Percentiles rank a stretch among this genome's conserved stretches.
These are phyloP conservation scores for Kluyveromyces lactis DNA, from an alignment of 805 yeast genomes.

Conservation along the genomic window DNA sequence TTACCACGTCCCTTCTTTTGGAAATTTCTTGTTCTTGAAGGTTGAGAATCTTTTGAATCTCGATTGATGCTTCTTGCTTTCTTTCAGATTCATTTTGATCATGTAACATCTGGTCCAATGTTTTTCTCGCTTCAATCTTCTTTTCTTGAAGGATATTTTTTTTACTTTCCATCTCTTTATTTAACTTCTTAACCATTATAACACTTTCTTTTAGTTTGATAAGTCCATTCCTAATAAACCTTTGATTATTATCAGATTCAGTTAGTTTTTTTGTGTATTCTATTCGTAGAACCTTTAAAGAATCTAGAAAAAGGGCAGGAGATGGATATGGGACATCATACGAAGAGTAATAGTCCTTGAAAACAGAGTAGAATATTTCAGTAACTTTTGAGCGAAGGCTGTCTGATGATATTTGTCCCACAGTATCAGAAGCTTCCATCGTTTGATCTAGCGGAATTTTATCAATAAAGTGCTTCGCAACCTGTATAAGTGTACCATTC, in stretches of 20 bases:
- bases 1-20: constrained; percentile 44
- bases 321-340: constrained; percentile 15
- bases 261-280: constrained; percentile 37
- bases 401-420: constrained; percentile 5
- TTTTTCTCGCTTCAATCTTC: constrained; percentile 58
- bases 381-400: constrained; percentile 40
- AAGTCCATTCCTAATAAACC: constrained; percentile 66
- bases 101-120: constrained; percentile 64
- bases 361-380: constrained; percentile 40
- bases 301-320: constrained; percentile 51
- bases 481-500: constrained; percentile 36
- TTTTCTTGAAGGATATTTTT: constrained; percentile 42
- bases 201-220: constrained; percentile 73
- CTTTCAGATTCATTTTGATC: constrained; percentile 93
- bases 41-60: constrained; percentile 60
- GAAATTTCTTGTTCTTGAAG: constrained; percentile 57
- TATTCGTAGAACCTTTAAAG: constrained; percentile 37
- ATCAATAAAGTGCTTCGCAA: constrained; percentile 37
- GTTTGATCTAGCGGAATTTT: constrained; percentile 43
- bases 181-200: constrained; percentile 55
- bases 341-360: constrained; percentile 22
- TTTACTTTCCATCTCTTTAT: constrained; percentile 45
- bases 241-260: constrained; percentile 54
- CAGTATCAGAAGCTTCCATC: constrained; percentile 7
- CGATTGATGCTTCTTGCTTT: constrained; percentile 75